Evolutionary conservation across 768 basidiomycete species (phyloP), one percentile per base, ranked within the genome.

Genomic region (Agaricus blazei): DNA sequence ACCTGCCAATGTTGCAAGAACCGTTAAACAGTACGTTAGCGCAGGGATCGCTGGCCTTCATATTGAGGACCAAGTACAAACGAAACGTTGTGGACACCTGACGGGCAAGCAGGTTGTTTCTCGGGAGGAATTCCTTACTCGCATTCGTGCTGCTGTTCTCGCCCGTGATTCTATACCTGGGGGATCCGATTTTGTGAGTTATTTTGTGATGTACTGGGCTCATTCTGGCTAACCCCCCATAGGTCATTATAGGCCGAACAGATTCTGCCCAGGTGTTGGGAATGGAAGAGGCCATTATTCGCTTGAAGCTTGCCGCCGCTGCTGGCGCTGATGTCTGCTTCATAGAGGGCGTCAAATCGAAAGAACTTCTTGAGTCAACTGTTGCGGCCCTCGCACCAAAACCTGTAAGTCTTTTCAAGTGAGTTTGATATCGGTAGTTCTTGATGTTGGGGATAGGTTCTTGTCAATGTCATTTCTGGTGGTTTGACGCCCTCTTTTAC

Each of bases 61-160:
- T 65, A 88, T 90, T 40, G 87, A 90, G 67, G 87, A 88, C 63
- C 87, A 90, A 69, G 87, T 88, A 1, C 88, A 88, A 65, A 88
- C 85, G 1, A 89, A 89, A 68, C 80, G 87, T 56, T 90, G 87
- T 58, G 87, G 88, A 2, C 88, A 90, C 64, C 69, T 90, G 48
- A 76, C 86, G 67, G 88, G 88, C 51, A 90, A 90, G 67, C 86
- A 88, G 64, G 86, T 90, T 46, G 87, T 90, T 40, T 87, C 86
- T 9, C 78, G 85, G 2, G 87, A 89, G 63, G 88, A 87, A 63
- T 86, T 85, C 58, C 49, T 87, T 27, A 84, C 81, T 5, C 83
- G 87, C 43, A 85, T 90, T 60, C 84, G 87, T 45, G 87, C 88
- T 9, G 88, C 88, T 3, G 86, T 89, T 48, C 77, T 83, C 40